A percentile compares a stretch with the other conserved stretches of the same genome.
These are phyloP conservation scores for Saposhnikovia divaricata DNA, from an alignment of 129 eudicot genomes.

Conservation along the genomic window DNA sequence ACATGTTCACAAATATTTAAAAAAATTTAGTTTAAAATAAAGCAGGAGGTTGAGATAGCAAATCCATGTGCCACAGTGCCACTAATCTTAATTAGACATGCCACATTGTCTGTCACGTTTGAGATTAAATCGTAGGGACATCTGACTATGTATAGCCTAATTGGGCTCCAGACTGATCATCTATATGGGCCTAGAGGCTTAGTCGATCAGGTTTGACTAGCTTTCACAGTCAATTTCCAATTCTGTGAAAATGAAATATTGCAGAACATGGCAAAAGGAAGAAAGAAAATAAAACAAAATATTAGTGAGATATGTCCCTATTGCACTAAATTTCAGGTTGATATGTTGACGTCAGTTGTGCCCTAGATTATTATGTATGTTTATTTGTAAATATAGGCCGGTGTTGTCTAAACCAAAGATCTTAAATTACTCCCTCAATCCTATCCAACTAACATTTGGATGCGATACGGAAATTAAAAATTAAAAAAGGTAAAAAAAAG, in stretches of 20 bases:
- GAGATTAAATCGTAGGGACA: not conserved
- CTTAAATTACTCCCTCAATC: too few species aligned
- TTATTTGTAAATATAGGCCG: too few species aligned
- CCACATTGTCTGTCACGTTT: conserved; percentile 25
- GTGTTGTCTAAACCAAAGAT: too few species aligned
- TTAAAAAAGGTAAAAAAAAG: too few species aligned
- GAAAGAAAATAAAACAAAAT: not conserved
- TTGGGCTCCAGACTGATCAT: conserved; percentile 2
- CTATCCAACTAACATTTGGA: too few species aligned
- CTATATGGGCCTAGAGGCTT: not conserved
- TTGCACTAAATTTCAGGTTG: not conserved
- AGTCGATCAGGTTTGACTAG: not conserved
- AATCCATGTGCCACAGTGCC: conserved; percentile 23
- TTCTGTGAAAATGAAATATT: not conserved
- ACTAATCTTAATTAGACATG: conserved; percentile 16
- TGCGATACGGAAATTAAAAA: too few species aligned
- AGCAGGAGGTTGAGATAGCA: conserved; percentile 11
- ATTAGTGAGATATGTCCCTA: not conserved
- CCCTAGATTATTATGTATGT: not conserved
- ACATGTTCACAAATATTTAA: not conserved
- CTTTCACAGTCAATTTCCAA: not conserved
- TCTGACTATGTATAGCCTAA: conserved; percentile 7
- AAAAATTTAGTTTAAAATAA: not conserved
- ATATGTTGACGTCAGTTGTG: not conserved
- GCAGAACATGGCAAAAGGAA: not conserved